A percentile compares a stretch with the other conserved stretches of the same genome.
Evolutionary conservation across 2,329 filamentous ascomycete species (phyloP).

Genomic region (Calonectria pauciramosa): DNA sequence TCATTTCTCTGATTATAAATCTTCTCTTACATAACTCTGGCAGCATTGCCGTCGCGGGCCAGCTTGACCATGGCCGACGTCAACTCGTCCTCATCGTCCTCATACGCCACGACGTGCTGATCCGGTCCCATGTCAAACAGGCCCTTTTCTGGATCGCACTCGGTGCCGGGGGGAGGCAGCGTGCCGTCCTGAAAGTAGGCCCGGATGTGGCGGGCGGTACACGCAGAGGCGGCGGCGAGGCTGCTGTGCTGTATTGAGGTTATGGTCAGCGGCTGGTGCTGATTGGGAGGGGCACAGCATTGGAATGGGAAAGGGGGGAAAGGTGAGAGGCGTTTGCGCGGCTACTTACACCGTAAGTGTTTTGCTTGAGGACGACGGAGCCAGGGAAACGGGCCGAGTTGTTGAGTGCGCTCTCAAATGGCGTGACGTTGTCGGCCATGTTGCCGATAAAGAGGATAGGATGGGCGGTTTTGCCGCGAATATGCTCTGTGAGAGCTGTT

Average conservation of each 20-base stretch:
- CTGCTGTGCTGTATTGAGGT: slow-evolving; percentile 60
- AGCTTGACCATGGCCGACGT: slow-evolving; percentile 31
- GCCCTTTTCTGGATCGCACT: slow-evolving; percentile 60
- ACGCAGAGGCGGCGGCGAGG: slow-evolving; percentile 58
- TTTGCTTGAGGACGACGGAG: slow-evolving; percentile 62
- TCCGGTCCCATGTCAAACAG: slow-evolving; percentile 55
- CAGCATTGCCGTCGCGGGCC: slow-evolving; percentile 22
- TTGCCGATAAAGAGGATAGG: slow-evolving; percentile 63
- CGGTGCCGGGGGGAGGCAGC: slow-evolving; percentile 58
- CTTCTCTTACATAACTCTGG: neutral
- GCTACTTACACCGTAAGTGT: slow-evolving; percentile 63
- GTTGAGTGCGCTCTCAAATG: slow-evolving; percentile 59
- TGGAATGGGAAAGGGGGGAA: neutral
- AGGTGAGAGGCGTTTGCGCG: too few relatives aligned
- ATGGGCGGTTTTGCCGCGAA: slow-evolving; percentile 53
- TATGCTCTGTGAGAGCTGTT: slow-evolving; percentile 40
- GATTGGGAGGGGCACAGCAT: neutral
- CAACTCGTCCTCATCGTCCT: slow-evolving; percentile 29
- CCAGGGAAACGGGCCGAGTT: slow-evolving; percentile 59
- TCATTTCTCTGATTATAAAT: neutral
- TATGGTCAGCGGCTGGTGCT: neutral
- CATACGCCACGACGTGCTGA: slow-evolving; percentile 28
- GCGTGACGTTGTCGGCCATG: slow-evolving; percentile 63
- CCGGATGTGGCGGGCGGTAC: slow-evolving; percentile 57
- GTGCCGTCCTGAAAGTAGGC: slow-evolving; percentile 61